Base-by-base conservation (phyloP, 192 early-diverging fungal genomes). In the Backusella liffmaniae region DNA sequence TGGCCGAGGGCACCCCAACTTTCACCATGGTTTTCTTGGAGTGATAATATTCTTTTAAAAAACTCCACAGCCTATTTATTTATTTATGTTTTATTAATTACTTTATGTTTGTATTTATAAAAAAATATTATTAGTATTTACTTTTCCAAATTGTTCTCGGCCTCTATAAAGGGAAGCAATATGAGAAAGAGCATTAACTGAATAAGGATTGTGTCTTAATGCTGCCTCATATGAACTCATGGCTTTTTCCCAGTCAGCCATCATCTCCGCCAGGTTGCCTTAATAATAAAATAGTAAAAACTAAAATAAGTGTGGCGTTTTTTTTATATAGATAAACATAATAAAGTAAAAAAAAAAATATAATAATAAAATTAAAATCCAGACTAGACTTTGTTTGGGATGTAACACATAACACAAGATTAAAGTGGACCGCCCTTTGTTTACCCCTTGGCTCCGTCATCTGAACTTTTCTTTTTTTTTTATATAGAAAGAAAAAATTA, bases 1-100 rank as follows among this genome's bases (percentile, higher is more conserved):
- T 98, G 97, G 16, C 96, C 98, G 26, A 92, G 86, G 5, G 96
- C 94, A 3, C 95, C 95, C 97, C 97, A 98, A 37, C 95, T 91
- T 75, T 98, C 98, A 41, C 97, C 97, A 81, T 96, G 96, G 30
- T 82, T 87, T 36, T 87, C 85, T 72, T 98, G 92, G 67, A 94
- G 89, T 69, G 84, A 80, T 26, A 99, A 84, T 35, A 98, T 92
- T 18, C 94, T 88, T 74, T 97, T 91, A 77, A 97, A 99, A 84
- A 92, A 97, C 46, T 96, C 96, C 9, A 96, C 91, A 12, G 97
- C 98, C 88, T 93, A 80, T 66, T 21, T 3, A 51, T 32, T 29
- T 9, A 30, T 29, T 77, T 39, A 10, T 32, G 1, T 71, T 18
- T 56, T 49, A 30, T 12, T 49, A 44, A 15, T 65, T 18, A 5